Evolutionary conservation across 1,139 yeast genomes (phyloP), one percentile per base, ranked within the genome.

Genomic region (Wickerhamomyces sp.): DNA sequence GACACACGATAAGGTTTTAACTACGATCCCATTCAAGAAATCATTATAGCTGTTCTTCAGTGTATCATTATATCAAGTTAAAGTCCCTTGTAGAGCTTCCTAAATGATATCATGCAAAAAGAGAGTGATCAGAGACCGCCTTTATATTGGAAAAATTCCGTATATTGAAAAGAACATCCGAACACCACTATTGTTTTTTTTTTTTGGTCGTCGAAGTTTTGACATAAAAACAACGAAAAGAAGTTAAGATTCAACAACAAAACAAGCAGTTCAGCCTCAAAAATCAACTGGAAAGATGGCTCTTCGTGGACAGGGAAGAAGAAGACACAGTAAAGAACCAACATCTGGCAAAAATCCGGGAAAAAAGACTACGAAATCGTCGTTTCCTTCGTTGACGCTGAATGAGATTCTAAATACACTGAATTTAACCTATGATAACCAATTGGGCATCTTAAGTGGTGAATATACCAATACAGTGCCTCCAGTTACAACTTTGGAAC

Each of bases 371-470:
- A 55, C 58, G 4, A 57, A 53, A 45, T 52, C 61, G 9, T 55
- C 58, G 18, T 54, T 64, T 2, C 67, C 69, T 7, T 59, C 67
- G 1, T 46, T 56, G 15, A 66, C 81, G 2, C 62, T 83, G 44
- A 74, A 74, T 42, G 76, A 76, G 49, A 75, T 84, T 26, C 67
- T 83, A 43, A 67, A 68, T 43, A 79, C 78, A 53, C 64, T 82
- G 37, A 70, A 73, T 44, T 64, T 83, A 48, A 68, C 76, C 1
- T 83, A 79, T 57, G 87, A 82, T 56, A 68, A 76, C 8, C 76
- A 79, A 34, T 68, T 75, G 14, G 89, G 90, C 1, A 61, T 78
- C 43, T 64, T 84, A 33, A 82, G 75, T 51, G 90, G 91, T 0
- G 81, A 78, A 29, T 66, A 75, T 1, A 68, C 77, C 1, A 66